Evolutionary conservation across 2,329 filamentous ascomycete genomes (phyloP), one percentile per base, ranked within the genome.

Genomic region (Venturia pyrina): DNA sequence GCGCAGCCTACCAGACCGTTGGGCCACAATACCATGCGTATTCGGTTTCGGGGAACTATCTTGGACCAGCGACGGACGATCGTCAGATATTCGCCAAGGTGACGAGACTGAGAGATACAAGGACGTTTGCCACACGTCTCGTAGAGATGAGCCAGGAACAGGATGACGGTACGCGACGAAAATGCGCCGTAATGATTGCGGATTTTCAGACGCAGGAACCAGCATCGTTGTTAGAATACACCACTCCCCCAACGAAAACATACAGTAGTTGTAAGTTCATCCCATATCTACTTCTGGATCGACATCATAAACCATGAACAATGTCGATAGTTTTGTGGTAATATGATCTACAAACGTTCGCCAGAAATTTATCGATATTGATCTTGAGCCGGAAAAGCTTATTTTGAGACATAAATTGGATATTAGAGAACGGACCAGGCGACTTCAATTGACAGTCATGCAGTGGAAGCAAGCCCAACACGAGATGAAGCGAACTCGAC

Each of bases 121-220:
- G 77, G 17, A 79, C 79, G 0, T 83, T 83, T 65, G 77, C 77
- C 2, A 83, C 81, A 0, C 74, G 80, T 1, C 73, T 78, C 4
- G 77, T 83, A 3, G 74, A 79, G 66, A 75, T 82, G 37, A 75
- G 72, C 63, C 81, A 83, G 66, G 68, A 71, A 32, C 74, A 74
- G 21, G 70, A 76, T 0, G 72, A 77, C 62, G 78, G 77, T 11
- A 67, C 70, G 3, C 66, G 71, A 6, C 75, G 81, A 34, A 65
- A 72, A 0, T 81, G 78, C 63, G 68, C 82, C 40, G 75, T 81
- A 63, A 69, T 81, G 0, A 68, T 80, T 0, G 77, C 76, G 0
- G 81, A 83, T 65, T 83, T 83, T 65, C 80, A 82, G 37, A 69
- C 74, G 4, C 68, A 70, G 6, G 81, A 83, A 67, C 68, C 72